Conservation (phyloP, 1,139 yeast species). For the Lodderomyces pseudojiufengensis region DNA sequence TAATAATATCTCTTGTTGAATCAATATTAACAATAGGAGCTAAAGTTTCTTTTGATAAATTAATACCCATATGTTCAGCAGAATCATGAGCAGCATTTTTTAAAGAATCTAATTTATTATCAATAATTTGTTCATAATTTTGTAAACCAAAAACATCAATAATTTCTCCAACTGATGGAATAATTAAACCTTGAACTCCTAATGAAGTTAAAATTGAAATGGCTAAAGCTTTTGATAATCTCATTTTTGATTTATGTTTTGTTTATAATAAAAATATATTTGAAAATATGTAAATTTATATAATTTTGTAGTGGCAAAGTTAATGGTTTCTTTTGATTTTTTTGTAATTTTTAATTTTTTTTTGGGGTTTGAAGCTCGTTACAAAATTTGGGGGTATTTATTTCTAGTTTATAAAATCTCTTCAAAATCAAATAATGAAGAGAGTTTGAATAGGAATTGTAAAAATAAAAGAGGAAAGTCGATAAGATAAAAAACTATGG, state of each 20-base stretch:
- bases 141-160: conserved; percentile 32
- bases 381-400: no score
- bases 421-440: no score
- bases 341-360: no score
- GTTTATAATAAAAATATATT: neutral
- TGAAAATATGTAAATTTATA: no score
- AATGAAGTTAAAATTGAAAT: conserved; percentile 54
- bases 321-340: no score
- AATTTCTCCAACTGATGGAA: conserved; percentile 50
- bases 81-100: conserved; percentile 15
- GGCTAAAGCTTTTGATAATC: conserved; percentile 48
- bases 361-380: no score
- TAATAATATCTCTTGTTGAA: conserved; percentile 48
- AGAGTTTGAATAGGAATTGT: no score
- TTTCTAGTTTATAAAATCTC: no score
- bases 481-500: no score
- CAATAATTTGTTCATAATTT: conserved; percentile 4
- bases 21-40: conserved; percentile 43
- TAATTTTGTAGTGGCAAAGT: no score
- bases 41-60: conserved; percentile 21
- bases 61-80: conserved; percentile 14
- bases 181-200: conserved; percentile 62
- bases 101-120: conserved; percentile 9
- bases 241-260: no score
- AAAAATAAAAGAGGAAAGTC: no score